Conservation (phyloP, 345 rosid genomes). For the Moricandia moricandioides region DNA sequence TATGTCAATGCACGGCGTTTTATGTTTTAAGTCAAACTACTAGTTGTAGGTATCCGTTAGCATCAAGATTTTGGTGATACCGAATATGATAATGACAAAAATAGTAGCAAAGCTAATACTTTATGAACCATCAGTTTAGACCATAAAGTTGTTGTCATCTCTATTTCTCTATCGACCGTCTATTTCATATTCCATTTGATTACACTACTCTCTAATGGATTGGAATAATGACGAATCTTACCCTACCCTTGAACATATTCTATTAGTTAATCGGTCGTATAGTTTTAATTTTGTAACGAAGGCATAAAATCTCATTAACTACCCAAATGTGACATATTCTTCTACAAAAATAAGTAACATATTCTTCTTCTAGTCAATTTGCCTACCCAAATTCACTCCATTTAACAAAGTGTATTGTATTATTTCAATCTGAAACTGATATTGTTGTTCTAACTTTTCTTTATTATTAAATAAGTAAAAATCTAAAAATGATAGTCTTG, state of each 20-base stretch:
- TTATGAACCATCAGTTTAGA: constrained; percentile 13
- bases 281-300: no score
- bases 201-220: background rate
- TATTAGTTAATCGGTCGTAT: no score
- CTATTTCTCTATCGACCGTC: background rate
- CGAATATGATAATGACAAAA: background rate
- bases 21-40: background rate
- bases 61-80: background rate
- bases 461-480: no score
- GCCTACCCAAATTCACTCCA: no score
- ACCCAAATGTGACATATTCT: no score
- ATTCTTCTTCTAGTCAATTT: no score
- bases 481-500: no score
- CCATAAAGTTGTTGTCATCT: background rate
- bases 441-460: no score
- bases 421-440: no score
- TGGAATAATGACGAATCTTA: background rate
- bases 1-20: background rate
- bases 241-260: background rate
- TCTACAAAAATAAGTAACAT: no score
- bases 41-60: background rate
- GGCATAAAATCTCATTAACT: no score
- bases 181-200: background rate
- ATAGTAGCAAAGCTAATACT: background rate
- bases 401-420: no score